Base-by-base conservation (phyloP, 768 basidiomycete species). In the Auriscalpium microsporum region DNA sequence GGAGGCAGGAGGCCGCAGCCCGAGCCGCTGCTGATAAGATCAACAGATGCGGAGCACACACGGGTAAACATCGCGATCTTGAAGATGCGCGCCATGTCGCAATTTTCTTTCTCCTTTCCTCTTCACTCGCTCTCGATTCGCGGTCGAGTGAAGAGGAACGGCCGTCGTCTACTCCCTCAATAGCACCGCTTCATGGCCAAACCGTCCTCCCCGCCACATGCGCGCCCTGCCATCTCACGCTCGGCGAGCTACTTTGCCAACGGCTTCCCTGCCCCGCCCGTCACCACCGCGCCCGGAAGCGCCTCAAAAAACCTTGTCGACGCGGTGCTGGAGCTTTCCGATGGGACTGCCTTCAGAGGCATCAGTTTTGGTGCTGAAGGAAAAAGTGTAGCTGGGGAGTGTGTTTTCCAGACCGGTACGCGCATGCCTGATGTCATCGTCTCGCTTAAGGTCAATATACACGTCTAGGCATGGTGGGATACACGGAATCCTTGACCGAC, bases 401-500 rank as follows among this genome's bases (percentile, higher is more conserved):
- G 96, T 71, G 96, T 99, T 66, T 99, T 99, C 75, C 95, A 97
- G 76, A 99, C 96, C 42, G 96, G 96, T 94, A 66, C 69, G 86
- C 63, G 47, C 47, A 51, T 10, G 23, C 48, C 36, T 49, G 34
- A 38, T 55, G 56, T 40, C 56, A 51, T 17, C 19, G 28, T 54
- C 45, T 28, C 28, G 28, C 28, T 28, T 28, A 48, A 53, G 37
- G 53, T 50, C 56, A 56, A 55, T 52, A 51, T 58, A 52, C 57
- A 46, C 21, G 46, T 59, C 52, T 65, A 99, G 96, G 96, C 54
- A 98, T 99, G 95, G 94, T 98, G 55, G 96, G 96, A 34, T 99
- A 99, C 71, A 93, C 92, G 38, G 96, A 98, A 66, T 97, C 95
- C 17, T 75, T 98, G 63, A 99, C 96, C 46, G 96, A 98, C 70